Percentiles rank a stretch among this genome's conserved stretches.
Evolutionary conservation across 2,329 filamentous ascomycete genomes (phyloP).

Genomic region (Emmonsiellopsis sp.): DNA sequence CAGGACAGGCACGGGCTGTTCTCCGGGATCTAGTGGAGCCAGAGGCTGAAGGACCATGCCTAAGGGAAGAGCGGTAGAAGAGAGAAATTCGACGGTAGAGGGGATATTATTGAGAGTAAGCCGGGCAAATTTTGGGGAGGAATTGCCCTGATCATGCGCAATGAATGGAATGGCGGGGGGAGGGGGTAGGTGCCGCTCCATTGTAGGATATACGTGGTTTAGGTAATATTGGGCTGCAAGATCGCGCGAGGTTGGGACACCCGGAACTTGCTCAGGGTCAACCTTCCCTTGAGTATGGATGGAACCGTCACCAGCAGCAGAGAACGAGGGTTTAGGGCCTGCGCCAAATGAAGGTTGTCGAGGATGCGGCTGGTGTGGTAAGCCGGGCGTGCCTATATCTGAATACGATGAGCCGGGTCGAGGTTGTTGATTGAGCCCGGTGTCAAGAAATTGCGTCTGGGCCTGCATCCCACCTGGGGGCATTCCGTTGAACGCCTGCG

Average conservation of each 20-base stretch:
- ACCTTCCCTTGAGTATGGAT: conserved; percentile 64
- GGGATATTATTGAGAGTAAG: conserved; percentile 93
- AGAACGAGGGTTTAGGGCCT: conserved; percentile 23
- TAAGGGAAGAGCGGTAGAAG: conserved; percentile 72
- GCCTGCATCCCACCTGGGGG: conserved; percentile 46
- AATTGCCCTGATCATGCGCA: conserved; percentile 91
- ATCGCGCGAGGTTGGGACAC: conserved; percentile 78
- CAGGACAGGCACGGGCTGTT: conserved; percentile 78
- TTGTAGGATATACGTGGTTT: conserved; percentile 83
- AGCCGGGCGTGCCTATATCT: conserved; percentile 16
- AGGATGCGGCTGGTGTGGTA: conserved; percentile 32
- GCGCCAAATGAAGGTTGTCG: conserved; percentile 24
- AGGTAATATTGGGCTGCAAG: conserved; percentile 73
- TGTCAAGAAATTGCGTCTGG: conserved; percentile 49
- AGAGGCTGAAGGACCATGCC: conserved; percentile 84
- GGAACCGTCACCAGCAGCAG: conserved; percentile 41
- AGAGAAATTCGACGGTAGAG: conserved; percentile 66
- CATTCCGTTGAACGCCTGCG: conserved; percentile 61
- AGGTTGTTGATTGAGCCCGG: conserved; percentile 34
- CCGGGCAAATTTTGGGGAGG: conserved; percentile 86
- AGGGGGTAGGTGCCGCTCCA: conserved; percentile 86
- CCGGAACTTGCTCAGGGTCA: conserved; percentile 86
- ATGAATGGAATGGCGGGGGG: conserved; percentile 83
- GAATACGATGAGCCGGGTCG: conserved; percentile 21
- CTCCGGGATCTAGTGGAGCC: conserved; percentile 71